Conservation (phyloP, 306 rosid species). For the Medicago lupulina region DNA sequence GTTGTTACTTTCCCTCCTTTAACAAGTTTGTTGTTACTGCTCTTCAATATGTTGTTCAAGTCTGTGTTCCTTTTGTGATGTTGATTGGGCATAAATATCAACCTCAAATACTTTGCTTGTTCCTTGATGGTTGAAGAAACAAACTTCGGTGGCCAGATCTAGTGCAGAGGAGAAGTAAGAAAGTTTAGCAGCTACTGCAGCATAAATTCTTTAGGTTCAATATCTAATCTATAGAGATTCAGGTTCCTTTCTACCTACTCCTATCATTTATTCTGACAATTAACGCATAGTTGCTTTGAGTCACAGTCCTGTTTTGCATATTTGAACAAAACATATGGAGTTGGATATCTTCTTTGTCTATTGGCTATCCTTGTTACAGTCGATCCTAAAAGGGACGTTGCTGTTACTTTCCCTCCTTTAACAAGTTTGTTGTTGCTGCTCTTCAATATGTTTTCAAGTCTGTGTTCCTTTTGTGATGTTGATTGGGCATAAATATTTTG, state of each 20-base stretch:
- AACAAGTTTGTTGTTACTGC: background rate
- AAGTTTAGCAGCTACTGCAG: background rate
- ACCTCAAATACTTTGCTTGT: background rate
- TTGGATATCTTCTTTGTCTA: background rate
- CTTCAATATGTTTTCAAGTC: background rate
- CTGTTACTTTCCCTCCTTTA: conserved; percentile 4
- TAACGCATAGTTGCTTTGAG: background rate
- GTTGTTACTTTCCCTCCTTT: conserved; percentile 2
- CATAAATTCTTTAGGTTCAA: background rate
- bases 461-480: conserved; percentile 1
- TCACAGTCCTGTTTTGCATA: background rate
- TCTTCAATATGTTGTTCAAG: background rate
- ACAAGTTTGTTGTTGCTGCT: background rate
- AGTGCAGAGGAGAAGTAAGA: background rate
- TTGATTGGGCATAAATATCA: background rate
- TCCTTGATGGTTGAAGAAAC: background rate
- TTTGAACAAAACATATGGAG: background rate
- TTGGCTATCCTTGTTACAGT: background rate
- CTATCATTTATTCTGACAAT: background rate
- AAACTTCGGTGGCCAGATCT: background rate
- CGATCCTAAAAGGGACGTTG: background rate
- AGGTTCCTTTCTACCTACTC: background rate
- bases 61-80: conserved; percentile 2
- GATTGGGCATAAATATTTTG: background rate
- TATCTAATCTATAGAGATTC: background rate